Conservation (phyloP, 2,329 filamentous ascomycete genomes). For the Paecilomyces formosus region DNA sequence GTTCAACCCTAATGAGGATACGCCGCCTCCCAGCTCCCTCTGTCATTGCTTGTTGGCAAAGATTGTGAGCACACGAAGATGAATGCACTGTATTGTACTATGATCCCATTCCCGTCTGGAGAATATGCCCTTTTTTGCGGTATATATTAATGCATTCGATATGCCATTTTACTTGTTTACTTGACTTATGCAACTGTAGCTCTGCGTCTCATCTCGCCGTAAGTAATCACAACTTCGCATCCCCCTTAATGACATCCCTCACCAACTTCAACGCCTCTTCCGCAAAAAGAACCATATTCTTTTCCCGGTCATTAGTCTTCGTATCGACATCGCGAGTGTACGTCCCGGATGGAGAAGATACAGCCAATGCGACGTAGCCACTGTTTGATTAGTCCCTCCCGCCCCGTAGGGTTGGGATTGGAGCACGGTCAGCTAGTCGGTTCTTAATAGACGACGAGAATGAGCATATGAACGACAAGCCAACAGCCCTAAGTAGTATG, state of each 20-base stretch:
- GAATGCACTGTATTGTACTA: background rate
- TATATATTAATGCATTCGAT: background rate
- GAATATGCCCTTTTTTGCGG: background rate
- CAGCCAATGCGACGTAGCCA: constrained; percentile 58
- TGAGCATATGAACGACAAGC: no score
- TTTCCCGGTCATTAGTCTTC: constrained; percentile 47
- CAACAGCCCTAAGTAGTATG: no score
- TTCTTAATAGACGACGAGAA: background rate
- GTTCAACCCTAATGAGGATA: background rate
- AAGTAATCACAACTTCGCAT: constrained; percentile 7
- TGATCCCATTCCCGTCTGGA: background rate
- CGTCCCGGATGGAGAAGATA: constrained; percentile 45
- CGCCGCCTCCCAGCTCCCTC: background rate
- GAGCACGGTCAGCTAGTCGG: background rate
- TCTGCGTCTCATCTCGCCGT: background rate
- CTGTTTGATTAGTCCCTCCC: constrained; percentile 16
- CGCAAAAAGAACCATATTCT: constrained; percentile 58
- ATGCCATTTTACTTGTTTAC: background rate
- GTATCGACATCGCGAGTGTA: constrained; percentile 51
- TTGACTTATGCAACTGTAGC: background rate
- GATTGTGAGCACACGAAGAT: background rate
- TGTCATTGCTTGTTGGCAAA: background rate
- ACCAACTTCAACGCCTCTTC: constrained; percentile 50
- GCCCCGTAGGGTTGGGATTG: background rate
- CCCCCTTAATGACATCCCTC: constrained; percentile 46